Evolutionary conservation across 176 grass and related monocot genomes (phyloP).

Genomic region (Hordeum marinum): DNA sequence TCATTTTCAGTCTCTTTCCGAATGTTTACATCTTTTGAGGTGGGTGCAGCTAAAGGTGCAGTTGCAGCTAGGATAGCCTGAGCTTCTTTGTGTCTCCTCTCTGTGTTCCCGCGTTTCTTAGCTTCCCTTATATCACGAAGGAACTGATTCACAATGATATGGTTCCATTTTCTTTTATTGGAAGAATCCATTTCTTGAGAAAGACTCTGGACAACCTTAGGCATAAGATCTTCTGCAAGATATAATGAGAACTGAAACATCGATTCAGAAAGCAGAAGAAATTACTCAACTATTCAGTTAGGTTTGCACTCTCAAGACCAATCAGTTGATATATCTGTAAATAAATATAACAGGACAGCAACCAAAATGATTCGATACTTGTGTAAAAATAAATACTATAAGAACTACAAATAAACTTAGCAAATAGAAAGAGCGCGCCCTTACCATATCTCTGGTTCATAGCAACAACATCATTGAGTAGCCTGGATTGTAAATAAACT

Average conservation of each 20-base stretch:
- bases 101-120: slow-evolving; percentile 91
- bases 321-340: not conserved
- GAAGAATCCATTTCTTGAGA: slow-evolving; percentile 61
- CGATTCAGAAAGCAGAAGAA: slow-evolving; percentile 43
- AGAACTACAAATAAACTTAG: not conserved
- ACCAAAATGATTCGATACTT: not conserved
- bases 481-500: slow-evolving; percentile 76
- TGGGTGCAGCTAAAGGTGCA: slow-evolving; percentile 43
- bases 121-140: slow-evolving; percentile 92
- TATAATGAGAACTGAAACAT: slow-evolving; percentile 36
- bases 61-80: slow-evolving; percentile 87
- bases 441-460: slow-evolving; percentile 71
- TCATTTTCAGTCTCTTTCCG: slow-evolving; percentile 77
- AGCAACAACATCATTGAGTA: slow-evolving; percentile 53
- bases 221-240: slow-evolving; percentile 76
- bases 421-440: slow-evolving; percentile 11
- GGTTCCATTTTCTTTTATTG: slow-evolving; percentile 84
- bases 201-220: slow-evolving; percentile 68
- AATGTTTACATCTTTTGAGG: slow-evolving; percentile 33
- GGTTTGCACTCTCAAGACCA: not conserved
- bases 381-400: not conserved
- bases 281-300: slow-evolving; percentile 24
- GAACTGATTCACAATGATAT: slow-evolving; percentile 86
- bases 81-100: slow-evolving; percentile 96
- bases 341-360: not conserved